phyloP scores from a whole-genome alignment of 2,329 filamentous ascomycete species.

The Alternaria gansuensis region DNA sequence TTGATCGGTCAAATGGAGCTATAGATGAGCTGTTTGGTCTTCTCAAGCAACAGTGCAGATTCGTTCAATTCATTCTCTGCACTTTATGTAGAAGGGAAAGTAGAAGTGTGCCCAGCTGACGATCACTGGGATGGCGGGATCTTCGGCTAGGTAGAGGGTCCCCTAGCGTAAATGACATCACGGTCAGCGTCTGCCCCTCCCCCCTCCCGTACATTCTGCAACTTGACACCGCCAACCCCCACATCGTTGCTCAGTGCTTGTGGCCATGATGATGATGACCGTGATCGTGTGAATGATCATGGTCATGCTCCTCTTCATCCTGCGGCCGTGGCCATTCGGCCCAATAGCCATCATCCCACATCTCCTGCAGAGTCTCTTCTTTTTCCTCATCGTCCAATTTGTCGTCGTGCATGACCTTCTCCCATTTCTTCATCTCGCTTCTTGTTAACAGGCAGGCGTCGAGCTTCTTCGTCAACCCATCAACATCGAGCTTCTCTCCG shows the following conservation, averaged over 20 bases:
- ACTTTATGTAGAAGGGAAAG: background rate
- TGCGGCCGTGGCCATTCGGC: constrained; percentile 56
- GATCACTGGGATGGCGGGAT: background rate
- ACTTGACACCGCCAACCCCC: background rate
- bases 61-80: background rate
- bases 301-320: constrained; percentile 40
- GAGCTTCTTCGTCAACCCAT: constrained; percentile 62
- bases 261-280: constrained; percentile 9
- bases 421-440: constrained; percentile 60
- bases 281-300: constrained; percentile 25
- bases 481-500: constrained; percentile 68
- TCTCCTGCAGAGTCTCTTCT: constrained; percentile 57
- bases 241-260: constrained; percentile 3
- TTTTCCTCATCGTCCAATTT: constrained; percentile 51
- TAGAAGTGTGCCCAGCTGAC: background rate
- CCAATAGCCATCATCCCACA: constrained; percentile 70
- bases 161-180: constrained; percentile 11
- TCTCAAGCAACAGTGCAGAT: background rate
- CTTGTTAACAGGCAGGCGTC: constrained; percentile 71
- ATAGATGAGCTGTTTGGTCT: background rate
- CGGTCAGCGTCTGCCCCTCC: background rate
- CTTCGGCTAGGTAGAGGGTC: background rate
- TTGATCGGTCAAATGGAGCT: background rate
- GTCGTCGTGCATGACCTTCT: constrained; percentile 50
- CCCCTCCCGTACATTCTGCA: background rate